A percentile compares a stretch with the other conserved stretches of the same genome.
These are phyloP conservation scores for Flammula alnicola DNA, from an alignment of 1,284 basidiomycete species.

Conservation along the genomic window DNA sequence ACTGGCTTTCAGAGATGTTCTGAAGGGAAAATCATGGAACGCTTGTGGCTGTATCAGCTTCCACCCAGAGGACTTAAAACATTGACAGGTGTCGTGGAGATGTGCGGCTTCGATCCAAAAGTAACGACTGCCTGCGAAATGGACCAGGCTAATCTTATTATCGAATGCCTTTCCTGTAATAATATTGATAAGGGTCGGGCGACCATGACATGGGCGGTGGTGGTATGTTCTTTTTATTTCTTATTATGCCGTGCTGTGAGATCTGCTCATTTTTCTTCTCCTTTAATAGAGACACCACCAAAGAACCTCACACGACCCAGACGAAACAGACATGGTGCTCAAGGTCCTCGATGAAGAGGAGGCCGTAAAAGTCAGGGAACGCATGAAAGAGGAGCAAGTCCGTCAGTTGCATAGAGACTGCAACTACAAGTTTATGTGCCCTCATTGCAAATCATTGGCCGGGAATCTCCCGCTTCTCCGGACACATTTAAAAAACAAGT, in stretches of 20 bases:
- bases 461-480: background rate
- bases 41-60: background rate
- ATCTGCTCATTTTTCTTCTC: background rate
- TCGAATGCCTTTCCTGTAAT: constrained; percentile 5
- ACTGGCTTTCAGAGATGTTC: too few species aligned
- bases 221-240: constrained; percentile 4
- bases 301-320: background rate
- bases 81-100: background rate
- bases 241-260: background rate
- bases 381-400: constrained; percentile 1
- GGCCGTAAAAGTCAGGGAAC: background rate
- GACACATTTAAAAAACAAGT: background rate
- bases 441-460: background rate
- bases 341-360: background rate
- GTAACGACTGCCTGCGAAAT: constrained; percentile 1
- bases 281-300: background rate
- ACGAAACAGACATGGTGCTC: background rate
- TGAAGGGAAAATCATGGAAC: too few species aligned
- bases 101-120: constrained; percentile 1
- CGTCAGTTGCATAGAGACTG: background rate
- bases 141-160: constrained; percentile 2
- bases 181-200: background rate
- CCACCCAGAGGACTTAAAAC: background rate
- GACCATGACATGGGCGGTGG: constrained; percentile 9
- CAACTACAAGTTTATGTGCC: background rate